Evolutionary conservation across 768 basidiomycete species (phyloP).

Genomic region (Agaricus subrufescens): DNA sequence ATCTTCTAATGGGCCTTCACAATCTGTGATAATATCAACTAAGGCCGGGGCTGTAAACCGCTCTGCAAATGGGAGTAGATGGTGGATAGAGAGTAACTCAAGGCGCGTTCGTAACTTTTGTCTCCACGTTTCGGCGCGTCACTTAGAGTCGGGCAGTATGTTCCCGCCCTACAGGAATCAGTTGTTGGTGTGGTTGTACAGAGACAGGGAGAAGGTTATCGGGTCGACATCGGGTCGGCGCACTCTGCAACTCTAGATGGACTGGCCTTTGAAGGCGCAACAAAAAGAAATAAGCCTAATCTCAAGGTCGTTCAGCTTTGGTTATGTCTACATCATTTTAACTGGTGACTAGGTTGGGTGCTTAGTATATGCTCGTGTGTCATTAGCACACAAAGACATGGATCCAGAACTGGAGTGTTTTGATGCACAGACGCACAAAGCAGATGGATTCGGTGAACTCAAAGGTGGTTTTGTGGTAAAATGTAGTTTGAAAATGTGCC

Average conservation of each 20-base stretch:
- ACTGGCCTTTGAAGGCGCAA: slow-evolving; percentile 93
- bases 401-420: slow-evolving; percentile 98
- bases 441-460: slow-evolving; percentile 91
- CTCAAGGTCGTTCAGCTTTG: slow-evolving; percentile 60
- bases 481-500: slow-evolving; percentile 81
- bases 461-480: slow-evolving; percentile 82
- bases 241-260: slow-evolving; percentile 83
- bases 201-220: slow-evolving; percentile 83
- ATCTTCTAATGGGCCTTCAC: slow-evolving; percentile 20
- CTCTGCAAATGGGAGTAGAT: slow-evolving; percentile 67
- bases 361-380: slow-evolving; percentile 88
- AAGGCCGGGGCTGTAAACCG: slow-evolving; percentile 68
- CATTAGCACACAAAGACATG: slow-evolving; percentile 94
- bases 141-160: slow-evolving; percentile 53
- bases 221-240: slow-evolving; percentile 90
- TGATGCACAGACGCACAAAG: slow-evolving; percentile 86
- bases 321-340: not conserved
- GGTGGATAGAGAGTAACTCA: slow-evolving; percentile 88
- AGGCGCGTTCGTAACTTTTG: slow-evolving; percentile 60
- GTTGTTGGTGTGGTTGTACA: slow-evolving; percentile 82
- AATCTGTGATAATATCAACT: slow-evolving; percentile 47
- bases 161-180: slow-evolving; percentile 84
- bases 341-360: slow-evolving; percentile 66
- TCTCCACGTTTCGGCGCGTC: not conserved
- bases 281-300: slow-evolving; percentile 91